A percentile compares a stretch with the other conserved stretches of the same genome.
These are phyloP conservation scores for Metschnikowia proteae DNA, from an alignment of 805 yeast species.

Conservation along the genomic window DNA sequence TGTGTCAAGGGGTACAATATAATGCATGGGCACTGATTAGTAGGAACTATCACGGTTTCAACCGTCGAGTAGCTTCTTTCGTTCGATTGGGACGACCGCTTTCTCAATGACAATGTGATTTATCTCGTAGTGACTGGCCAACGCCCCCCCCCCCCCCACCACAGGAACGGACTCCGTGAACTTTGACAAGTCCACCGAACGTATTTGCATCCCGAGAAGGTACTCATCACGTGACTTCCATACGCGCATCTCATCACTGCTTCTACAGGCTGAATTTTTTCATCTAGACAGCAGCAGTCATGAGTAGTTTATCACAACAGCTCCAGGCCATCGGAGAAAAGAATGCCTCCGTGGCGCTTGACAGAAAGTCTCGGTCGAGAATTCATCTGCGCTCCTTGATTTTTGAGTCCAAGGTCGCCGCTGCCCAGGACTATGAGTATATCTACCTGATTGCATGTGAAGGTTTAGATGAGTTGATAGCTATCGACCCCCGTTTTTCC, in stretches of 20 bases:
- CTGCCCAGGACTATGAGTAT: conserved; percentile 89
- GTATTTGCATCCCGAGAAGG: not conserved
- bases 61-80: too few species aligned
- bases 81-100: too few species aligned
- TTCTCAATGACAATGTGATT: too few species aligned
- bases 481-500: conserved; percentile 70
- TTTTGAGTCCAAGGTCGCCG: conserved; percentile 81
- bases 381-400: conserved; percentile 86
- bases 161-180: too few species aligned
- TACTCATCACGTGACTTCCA: not conserved
- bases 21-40: too few species aligned
- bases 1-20: too few species aligned
- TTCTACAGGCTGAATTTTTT: not conserved
- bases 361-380: conserved; percentile 81
- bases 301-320: conserved; percentile 75
- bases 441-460: conserved; percentile 69
- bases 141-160: too few species aligned
- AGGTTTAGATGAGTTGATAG: conserved; percentile 68
- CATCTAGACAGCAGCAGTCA: conserved; percentile 12
- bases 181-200: too few species aligned
- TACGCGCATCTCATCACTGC: conserved; percentile 1
- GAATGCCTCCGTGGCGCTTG: conserved; percentile 71
- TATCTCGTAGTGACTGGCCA: too few species aligned
- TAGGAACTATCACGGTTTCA: too few species aligned
- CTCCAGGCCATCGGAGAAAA: conserved; percentile 63